Evolutionary conservation across 805 yeast species (phyloP).

Genomic region (Metschnikowia kunwiensis): DNA sequence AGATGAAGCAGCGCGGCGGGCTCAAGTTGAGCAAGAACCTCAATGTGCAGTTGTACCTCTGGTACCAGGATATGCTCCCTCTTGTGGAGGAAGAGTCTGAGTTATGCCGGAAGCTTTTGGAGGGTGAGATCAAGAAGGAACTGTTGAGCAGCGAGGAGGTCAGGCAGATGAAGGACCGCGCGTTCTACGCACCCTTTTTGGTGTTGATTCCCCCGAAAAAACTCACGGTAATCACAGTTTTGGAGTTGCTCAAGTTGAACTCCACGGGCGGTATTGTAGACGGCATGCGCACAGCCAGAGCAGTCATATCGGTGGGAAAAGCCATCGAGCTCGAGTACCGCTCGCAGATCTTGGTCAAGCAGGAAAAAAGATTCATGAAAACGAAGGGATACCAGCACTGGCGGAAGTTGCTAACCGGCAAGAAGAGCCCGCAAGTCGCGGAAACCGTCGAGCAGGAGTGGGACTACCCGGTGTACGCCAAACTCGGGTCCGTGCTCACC

Average conservation of each 20-base stretch:
- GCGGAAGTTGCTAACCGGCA: constrained; percentile 41
- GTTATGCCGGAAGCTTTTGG: constrained; percentile 47
- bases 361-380: constrained; percentile 51
- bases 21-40: constrained; percentile 54
- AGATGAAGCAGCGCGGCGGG: constrained; percentile 56
- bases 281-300: constrained; percentile 82
- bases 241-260: constrained; percentile 73
- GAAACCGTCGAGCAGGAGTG: constrained; percentile 20
- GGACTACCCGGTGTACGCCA: constrained; percentile 41
- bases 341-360: constrained; percentile 58
- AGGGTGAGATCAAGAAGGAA: constrained; percentile 20
- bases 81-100: constrained; percentile 63
- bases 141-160: constrained; percentile 14
- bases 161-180: constrained; percentile 40
- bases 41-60: constrained; percentile 74
- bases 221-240: constrained; percentile 76
- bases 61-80: constrained; percentile 78
- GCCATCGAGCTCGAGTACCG: constrained; percentile 83
- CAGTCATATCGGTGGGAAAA: constrained; percentile 75
- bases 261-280: constrained; percentile 73
- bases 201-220: constrained; percentile 72
- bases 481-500: constrained; percentile 76
- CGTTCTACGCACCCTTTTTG: constrained; percentile 74
- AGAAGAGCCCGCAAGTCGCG: constrained; percentile 7
- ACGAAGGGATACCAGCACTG: constrained; percentile 46